phyloP scores from a whole-genome alignment of 129 eudicot genomes.

The Gnaphalium uliginosum region DNA sequence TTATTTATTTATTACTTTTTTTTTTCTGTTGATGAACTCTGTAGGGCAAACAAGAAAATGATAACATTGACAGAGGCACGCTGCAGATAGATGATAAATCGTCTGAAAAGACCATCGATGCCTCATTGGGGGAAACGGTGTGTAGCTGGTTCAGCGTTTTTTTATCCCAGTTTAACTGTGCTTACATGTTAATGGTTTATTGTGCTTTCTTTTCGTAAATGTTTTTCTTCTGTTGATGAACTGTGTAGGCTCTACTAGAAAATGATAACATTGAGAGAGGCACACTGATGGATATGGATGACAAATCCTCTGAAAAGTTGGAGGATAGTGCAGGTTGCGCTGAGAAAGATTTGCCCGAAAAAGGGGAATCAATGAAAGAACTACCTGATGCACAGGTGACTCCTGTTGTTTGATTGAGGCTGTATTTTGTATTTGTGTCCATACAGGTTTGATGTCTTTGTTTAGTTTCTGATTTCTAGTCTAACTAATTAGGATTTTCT shows the following conservation, averaged over 20 bases:
- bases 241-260: slow-evolving; percentile 25
- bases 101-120: slow-evolving; percentile 15
- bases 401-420: background rate
- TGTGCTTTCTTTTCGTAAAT: too few relatives aligned
- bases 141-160: background rate
- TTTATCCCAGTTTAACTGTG: background rate
- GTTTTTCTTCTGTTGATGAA: background rate
- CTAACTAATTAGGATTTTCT: background rate
- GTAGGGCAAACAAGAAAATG: too few relatives aligned
- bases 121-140: slow-evolving; percentile 15
- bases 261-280: background rate
- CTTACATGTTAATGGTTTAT: too few relatives aligned
- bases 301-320: slow-evolving; percentile 13
- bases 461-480: background rate
- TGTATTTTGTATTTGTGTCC: background rate
- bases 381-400: slow-evolving; percentile 30
- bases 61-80: too few relatives aligned
- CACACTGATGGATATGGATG: slow-evolving; percentile 1
- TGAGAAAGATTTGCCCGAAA: slow-evolving; percentile 17
- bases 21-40: too few relatives aligned
- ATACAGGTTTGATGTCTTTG: background rate
- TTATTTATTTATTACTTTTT: background rate
- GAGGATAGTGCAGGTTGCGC: slow-evolving; percentile 3
- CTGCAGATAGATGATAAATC: background rate
- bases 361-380: slow-evolving; percentile 17